Base-by-base conservation (phyloP, 345 rosid species). In the Orychophragmus violaceus region DNA sequence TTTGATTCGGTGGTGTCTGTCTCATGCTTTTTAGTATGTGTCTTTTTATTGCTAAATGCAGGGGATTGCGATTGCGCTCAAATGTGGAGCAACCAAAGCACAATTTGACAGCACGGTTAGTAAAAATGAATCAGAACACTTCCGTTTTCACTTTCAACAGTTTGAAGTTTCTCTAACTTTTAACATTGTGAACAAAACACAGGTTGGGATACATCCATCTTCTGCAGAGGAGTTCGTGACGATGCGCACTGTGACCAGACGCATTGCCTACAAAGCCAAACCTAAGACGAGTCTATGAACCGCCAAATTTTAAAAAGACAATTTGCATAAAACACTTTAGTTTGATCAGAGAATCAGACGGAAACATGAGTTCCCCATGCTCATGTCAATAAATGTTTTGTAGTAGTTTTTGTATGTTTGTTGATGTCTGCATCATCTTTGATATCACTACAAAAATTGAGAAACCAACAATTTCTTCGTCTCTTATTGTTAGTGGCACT, bases 181-280 rank as follows among this genome's bases (percentile, higher is more conserved):
- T 16, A 39, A n/a, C 44, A 39, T 5, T 39, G 18, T 68, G 41
- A 75, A 59, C 46, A 66, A 66, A 24, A 49, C 28, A 54, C 81
- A 90, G 97, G 95, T 90, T 42, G 97, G 99, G 44, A 85, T 94
- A 72, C 96, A 94, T 71, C 99, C 99, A 33, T 88, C 99, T 21
- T 79, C 99, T 36, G 97, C 96, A 1, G 96, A 90, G 76, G 99
- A 94, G 69, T 94, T 88, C 46, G 99, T 94, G 56, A 88, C 99
- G 13, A 94, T 94, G 99, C 86, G 97, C 13, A 66, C 91, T 23
- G 85, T 72, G 54, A 71, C 91, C 2, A 83, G 95, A 79, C 87
- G 83, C 22, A 53, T 85, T 59, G 65, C 81, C 24, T 37, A 62
- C 64, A 74, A 67, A 10, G 59, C 73, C 54, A 93, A 84, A 74